Base-by-base conservation (phyloP, 2,329 filamentous ascomycete genomes). In the Talaromyces verruculosus region DNA sequence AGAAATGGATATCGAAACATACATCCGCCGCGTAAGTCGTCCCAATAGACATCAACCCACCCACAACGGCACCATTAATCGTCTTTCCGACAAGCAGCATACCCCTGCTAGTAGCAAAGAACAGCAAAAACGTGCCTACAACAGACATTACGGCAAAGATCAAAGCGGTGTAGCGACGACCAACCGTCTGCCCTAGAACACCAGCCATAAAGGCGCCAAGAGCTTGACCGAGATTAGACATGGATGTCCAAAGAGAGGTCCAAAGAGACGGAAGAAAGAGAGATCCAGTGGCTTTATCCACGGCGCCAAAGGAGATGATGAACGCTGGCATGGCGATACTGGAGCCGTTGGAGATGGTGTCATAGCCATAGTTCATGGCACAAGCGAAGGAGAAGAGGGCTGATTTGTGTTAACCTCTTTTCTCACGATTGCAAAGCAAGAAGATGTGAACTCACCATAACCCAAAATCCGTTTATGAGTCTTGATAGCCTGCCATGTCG, bases 151-250 rank as follows among this genome's bases (percentile, higher is more conserved):
- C 63, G 2, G 72, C 72, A 45, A 73, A 74, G 8, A 72, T 68
- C 30, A 72, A 71, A 33, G 78, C 72, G 6, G 75, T 79, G 69
- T 74, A 77, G 58, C 74, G 72, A 35, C 78, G 72, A 68, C 76
- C 75, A 58, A 77, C 74, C 17, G 49, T 72, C 51, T 79, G 77
- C 2, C 75, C 75, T 5, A 73, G 69, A 43, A 73, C 77, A 0
- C 78, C 77, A 6, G 72, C 69, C 11, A 53, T 67, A 22, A 73
- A 68, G 17, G 70, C 69, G 41, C 71, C 71, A 39, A 73, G 37
- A 35, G 69, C 69, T 64, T 70, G 69, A 13, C 68, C 68, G 58
- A 69, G 68, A 39, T 72, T 70, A 43, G 72, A 71, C 17, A 71
- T 65, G 35, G 71, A 68, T 2, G 69, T 69, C 69, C 69, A 71